Conservation (phyloP, 257 asterid genomes). For the Echites panduratus region DNA sequence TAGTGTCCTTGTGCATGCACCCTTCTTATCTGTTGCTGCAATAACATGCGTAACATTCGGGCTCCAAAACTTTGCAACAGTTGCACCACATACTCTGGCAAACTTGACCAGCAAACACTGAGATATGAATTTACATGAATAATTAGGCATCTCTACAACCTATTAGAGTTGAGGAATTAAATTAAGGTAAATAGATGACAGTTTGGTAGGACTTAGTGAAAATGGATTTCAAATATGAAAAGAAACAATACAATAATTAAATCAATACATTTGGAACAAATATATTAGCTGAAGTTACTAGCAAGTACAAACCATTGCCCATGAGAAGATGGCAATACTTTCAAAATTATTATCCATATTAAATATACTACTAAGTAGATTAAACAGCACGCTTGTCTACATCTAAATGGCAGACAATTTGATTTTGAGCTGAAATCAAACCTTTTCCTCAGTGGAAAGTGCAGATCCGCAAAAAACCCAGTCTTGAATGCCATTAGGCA, state of each 20-base stretch:
- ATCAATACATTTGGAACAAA: neutral
- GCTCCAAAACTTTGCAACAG: slow-evolving; percentile 59
- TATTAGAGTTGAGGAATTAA: neutral
- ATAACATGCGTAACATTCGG: slow-evolving; percentile 79
- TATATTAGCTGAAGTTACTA: neutral
- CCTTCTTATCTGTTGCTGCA: slow-evolving; percentile 70
- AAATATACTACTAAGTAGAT: neutral
- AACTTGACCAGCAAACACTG: slow-evolving; percentile 57
- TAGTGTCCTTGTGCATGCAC: slow-evolving; percentile 75
- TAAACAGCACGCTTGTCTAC: neutral
- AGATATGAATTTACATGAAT: slow-evolving; percentile 17
- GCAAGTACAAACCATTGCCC: neutral
- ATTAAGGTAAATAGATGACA: neutral
- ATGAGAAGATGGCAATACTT: neutral
- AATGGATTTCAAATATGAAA: neutral
- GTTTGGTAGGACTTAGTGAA: neutral
- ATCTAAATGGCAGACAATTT: neutral
- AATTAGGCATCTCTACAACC: slow-evolving; percentile 15
- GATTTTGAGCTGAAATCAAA: slow-evolving; percentile 14
- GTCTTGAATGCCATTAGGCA: slow-evolving; percentile 39
- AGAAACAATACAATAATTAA: neutral
- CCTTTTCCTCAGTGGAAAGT: slow-evolving; percentile 77
- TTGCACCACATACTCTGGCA: slow-evolving; percentile 58
- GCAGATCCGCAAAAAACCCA: slow-evolving; percentile 88
- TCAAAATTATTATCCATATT: neutral